Evolutionary conservation across 352 stramenopile species (phyloP), one percentile per base, ranked within the genome.

Genomic region (Phytophthora tubulina): DNA sequence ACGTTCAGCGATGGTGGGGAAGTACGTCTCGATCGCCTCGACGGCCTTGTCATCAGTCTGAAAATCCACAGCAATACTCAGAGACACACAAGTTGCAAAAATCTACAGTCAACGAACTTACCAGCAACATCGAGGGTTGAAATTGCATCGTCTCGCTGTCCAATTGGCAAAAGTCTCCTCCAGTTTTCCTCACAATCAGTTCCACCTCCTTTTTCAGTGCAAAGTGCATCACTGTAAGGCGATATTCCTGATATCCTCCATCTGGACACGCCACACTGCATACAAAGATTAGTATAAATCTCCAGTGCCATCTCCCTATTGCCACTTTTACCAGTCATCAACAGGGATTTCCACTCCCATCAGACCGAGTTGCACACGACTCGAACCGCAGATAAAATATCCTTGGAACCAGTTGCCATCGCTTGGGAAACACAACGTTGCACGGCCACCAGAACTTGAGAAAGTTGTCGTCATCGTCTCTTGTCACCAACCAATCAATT

Each of bases 371-470:
- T 93, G 85, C 56, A 62, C 36, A 21, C 68, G 65, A 69, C 64
- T 75, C 35, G 71, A 70, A 6, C 56, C 56, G 38, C 77, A 81
- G 48, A 84, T 72, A 54, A 87, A 89, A 61, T 87, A 90, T 53
- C 85, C 85, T 68, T 93, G 85, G 71, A 93, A 93, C 85, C 85
- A 93, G 10, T 35, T 60, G 50, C 65, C 75, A 57, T 85, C 70
- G 42, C 68, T 58, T 48, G 78, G 76, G 76, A 93, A 90, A 70
- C 83, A 93, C 42, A 93, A 67, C 51, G 85, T 70, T 38, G 85
- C 83, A 44, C 81, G 78, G 1, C 81, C 83, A 30, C 21, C 31
- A 31, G 63, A 54, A 52, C 78, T 69, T 42, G 72, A 70, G 50
- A 81, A 78, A 35, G 70, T 72, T 49, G 27, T 33, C 38, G 68